Conservation (phyloP, 2,329 filamentous ascomycete species). For the Talaromyces amestolkiae region DNA sequence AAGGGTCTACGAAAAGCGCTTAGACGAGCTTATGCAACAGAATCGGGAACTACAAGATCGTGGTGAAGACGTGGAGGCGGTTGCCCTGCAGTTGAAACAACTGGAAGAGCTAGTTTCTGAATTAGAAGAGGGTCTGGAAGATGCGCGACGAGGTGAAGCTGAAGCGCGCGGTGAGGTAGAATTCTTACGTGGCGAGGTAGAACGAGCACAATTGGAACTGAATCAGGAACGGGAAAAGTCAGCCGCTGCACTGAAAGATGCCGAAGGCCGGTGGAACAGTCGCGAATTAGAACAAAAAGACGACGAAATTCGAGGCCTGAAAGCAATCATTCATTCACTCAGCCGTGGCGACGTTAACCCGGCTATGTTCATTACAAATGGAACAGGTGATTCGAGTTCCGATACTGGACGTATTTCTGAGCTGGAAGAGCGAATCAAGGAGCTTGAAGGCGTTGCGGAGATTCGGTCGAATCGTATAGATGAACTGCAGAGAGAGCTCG, state of each 20-base stretch:
- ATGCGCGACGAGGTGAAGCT: constrained; percentile 88
- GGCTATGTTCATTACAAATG: constrained; percentile 31
- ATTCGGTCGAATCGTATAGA: constrained; percentile 73
- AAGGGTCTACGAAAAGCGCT: constrained; percentile 75
- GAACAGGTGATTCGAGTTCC: constrained; percentile 44
- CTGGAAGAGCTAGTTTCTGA: constrained; percentile 95
- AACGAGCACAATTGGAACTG: constrained; percentile 83
- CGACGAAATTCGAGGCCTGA: constrained; percentile 93
- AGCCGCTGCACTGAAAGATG: constrained; percentile 58
- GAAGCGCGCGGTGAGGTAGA: constrained; percentile 95
- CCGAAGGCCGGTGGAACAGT: constrained; percentile 46
- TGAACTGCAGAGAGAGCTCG: constrained; percentile 80
- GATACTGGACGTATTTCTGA: constrained; percentile 59
- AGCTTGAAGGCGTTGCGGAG: constrained; percentile 71
- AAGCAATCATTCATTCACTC: constrained; percentile 95
- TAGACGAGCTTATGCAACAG: constrained; percentile 68
- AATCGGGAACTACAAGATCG: constrained; percentile 77
- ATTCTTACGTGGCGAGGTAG: constrained; percentile 90
- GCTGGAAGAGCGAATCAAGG: constrained; percentile 75
- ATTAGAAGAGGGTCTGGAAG: constrained; percentile 92
- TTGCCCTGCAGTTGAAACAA: constrained; percentile 88
- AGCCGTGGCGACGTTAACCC: constrained; percentile 59
- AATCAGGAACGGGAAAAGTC: constrained; percentile 84
- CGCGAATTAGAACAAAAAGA: constrained; percentile 91
- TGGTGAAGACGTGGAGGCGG: constrained; percentile 84